Conservation (phyloP, 768 basidiomycete species). For the Amanita molliuscula region DNA sequence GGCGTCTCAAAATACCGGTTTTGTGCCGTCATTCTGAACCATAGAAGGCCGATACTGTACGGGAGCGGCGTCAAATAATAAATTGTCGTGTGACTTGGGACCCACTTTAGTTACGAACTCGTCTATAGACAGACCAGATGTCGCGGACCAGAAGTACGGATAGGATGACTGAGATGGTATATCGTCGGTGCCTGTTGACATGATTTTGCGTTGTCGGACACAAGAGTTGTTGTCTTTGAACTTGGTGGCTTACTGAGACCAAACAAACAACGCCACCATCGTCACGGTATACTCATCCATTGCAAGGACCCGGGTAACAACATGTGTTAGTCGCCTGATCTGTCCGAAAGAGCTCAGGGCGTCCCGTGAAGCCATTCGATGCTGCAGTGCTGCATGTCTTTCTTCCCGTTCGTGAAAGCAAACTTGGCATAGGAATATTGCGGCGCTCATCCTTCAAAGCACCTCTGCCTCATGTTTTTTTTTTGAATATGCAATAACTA, state of each 20-base stretch:
- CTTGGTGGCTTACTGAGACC: not conserved
- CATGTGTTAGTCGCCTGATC: not conserved
- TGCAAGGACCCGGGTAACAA: not conserved
- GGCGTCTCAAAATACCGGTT: conserved; percentile 36
- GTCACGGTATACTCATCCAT: not conserved
- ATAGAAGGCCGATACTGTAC: conserved; percentile 63
- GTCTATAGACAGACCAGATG: conserved; percentile 30
- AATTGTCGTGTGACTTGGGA: not conserved
- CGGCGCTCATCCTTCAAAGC: no score
- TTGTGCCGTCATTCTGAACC: conserved; percentile 69
- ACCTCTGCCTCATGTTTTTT: no score
- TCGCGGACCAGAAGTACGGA: conserved; percentile 41
- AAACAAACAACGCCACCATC: not conserved
- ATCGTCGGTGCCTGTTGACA: conserved; percentile 28
- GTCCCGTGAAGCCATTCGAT: no score
- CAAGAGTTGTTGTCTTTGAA: not conserved
- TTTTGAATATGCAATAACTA: no score
- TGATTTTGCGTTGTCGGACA: not conserved
- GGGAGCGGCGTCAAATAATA: not conserved
- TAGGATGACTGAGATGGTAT: conserved; percentile 23
- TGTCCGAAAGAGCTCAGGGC: no score
- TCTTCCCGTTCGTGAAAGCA: no score
- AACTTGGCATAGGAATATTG: no score
- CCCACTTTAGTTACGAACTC: conserved; percentile 47
- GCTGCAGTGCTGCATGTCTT: no score